phyloP scores from a whole-genome alignment of 2,329 filamentous ascomycete genomes.

The Stenocarpella maydis region DNA sequence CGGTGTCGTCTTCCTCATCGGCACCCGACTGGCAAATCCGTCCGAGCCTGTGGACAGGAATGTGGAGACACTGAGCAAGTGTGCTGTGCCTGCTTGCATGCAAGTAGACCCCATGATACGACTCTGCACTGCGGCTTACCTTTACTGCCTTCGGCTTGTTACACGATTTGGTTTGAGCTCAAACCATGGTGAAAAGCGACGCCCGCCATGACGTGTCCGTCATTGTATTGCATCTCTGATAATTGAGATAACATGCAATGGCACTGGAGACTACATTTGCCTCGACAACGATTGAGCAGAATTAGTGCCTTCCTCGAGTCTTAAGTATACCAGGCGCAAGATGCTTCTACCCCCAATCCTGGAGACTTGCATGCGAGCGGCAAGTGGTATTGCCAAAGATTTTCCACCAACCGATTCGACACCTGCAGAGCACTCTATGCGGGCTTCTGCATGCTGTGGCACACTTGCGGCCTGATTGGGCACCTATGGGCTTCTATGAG shows the following conservation, averaged over 20 bases:
- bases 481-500: not conserved
- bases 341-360: not conserved
- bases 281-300: not conserved
- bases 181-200: not conserved
- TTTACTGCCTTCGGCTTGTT: not conserved
- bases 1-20: not conserved
- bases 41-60: not conserved
- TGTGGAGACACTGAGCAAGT: not conserved
- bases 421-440: slow-evolving; percentile 1
- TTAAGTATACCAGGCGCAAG: not conserved
- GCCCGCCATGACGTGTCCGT: not conserved
- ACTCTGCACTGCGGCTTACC: slow-evolving; percentile 17
- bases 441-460: slow-evolving; percentile 20
- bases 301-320: not conserved
- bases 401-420: slow-evolving; percentile 25
- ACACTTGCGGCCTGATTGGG: slow-evolving; percentile 15
- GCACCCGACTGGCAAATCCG: not conserved
- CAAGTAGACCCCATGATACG: not conserved
- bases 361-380: slow-evolving; percentile 1
- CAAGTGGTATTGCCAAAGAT: slow-evolving; percentile 6
- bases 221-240: not conserved
- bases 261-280: not conserved
- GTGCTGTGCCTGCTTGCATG: slow-evolving; percentile 3
- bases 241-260: not conserved
- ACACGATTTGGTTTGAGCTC: not conserved